These are phyloP conservation scores for Acidomyces sp. DNA, from an alignment of 495 filamentous ascomycete species.

Conservation along the genomic window DNA sequence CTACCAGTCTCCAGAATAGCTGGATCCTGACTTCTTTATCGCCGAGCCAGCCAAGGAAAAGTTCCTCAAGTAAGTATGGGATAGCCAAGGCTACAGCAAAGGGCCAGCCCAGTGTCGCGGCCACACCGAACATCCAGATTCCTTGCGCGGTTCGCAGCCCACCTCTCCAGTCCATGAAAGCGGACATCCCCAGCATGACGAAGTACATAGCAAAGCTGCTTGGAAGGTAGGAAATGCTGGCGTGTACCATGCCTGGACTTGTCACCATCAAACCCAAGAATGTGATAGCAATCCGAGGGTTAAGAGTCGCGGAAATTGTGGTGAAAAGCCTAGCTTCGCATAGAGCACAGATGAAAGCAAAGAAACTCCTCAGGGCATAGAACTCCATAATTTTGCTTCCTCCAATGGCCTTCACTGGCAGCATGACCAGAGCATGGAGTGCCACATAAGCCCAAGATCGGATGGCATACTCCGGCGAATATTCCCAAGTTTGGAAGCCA, in stretches of 20 bases:
- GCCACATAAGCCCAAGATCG: conserved; percentile 89
- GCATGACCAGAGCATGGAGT: conserved; percentile 65
- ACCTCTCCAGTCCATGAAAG: conserved; percentile 75
- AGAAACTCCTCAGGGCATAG: conserved; percentile 63
- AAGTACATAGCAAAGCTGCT: conserved; percentile 97
- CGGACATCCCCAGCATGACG: conserved; percentile 69
- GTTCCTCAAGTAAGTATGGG: conserved; percentile 73
- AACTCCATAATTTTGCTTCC: conserved; percentile 57
- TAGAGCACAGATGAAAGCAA: conserved; percentile 63
- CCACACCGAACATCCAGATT: conserved; percentile 87
- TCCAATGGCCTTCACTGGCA: conserved; percentile 46
- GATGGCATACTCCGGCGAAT: conserved; percentile 89
- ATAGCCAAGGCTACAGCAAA: conserved; percentile 72
- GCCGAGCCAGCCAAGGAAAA: conserved; percentile 47
- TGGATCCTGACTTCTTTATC: conserved; percentile 23
- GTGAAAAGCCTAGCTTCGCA: conserved; percentile 72
- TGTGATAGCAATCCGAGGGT: conserved; percentile 66
- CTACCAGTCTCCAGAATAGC: conserved; percentile 36
- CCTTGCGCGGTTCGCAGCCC: conserved; percentile 65
- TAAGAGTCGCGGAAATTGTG: conserved; percentile 57
- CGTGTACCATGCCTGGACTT: conserved; percentile 87
- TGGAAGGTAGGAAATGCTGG: conserved; percentile 74
- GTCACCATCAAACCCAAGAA: conserved; percentile 63
- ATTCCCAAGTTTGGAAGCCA: conserved; percentile 97
- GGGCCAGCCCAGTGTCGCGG: conserved; percentile 85